phyloP scores from a whole-genome alignment of 768 basidiomycete species.

The Suillus plorans region DNA sequence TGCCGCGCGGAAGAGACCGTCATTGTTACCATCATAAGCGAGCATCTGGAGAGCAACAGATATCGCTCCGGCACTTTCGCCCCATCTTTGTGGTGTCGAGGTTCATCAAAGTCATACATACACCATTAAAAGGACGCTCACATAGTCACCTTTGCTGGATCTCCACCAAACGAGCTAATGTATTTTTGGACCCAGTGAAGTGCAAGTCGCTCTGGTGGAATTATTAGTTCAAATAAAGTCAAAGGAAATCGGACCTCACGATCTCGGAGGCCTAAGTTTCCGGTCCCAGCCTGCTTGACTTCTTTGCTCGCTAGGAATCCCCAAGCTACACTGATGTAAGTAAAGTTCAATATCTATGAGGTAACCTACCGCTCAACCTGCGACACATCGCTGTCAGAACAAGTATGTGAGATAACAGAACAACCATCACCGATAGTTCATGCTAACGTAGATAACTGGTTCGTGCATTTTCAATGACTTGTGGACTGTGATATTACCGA shows the following conservation, averaged over 20 bases:
- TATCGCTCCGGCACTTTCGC: conserved; percentile 18
- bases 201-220: conserved; percentile 30
- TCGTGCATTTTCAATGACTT: conserved; percentile 18
- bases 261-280: conserved; percentile 41
- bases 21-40: conserved; percentile 13
- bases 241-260: conserved; percentile 13
- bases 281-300: conserved; percentile 22
- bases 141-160: conserved; percentile 32
- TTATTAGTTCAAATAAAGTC: background rate
- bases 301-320: conserved; percentile 31
- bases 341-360: background rate
- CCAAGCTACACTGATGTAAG: conserved; percentile 17
- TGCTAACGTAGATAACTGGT: conserved; percentile 17
- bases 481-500: conserved; percentile 18
- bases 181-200: conserved; percentile 45
- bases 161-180: conserved; percentile 41
- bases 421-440: background rate
- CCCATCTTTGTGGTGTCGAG: conserved; percentile 10
- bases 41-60: conserved; percentile 17
- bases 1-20: conserved; percentile 17
- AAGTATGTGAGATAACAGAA: background rate
- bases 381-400: background rate
- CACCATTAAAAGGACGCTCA: conserved; percentile 5
- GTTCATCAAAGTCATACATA: background rate
- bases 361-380: conserved; percentile 18